Conservation (phyloP, 495 filamentous ascomycete genomes). For the Filosporella fistucella region DNA sequence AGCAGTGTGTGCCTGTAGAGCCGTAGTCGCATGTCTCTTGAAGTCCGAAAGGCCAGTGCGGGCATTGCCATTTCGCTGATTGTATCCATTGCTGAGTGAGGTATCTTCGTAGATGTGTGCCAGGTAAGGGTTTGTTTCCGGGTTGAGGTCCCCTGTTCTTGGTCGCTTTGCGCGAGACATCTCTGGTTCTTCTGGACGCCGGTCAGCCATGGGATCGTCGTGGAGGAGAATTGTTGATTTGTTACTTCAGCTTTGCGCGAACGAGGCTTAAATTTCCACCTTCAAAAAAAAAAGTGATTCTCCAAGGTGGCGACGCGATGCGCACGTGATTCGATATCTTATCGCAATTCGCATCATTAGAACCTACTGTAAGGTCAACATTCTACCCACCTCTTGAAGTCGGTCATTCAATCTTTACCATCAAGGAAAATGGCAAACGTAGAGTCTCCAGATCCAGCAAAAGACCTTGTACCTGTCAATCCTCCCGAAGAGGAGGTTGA, state of each 20-base stretch:
- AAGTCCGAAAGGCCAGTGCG: constrained; percentile 57
- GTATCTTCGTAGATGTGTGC: constrained; percentile 73
- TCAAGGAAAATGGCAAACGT: constrained; percentile 21
- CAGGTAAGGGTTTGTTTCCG: constrained; percentile 71
- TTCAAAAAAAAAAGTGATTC: background rate
- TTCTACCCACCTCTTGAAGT: no score
- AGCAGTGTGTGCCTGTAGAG: constrained; percentile 61
- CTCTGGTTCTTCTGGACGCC: constrained; percentile 31
- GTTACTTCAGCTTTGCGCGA: constrained; percentile 11
- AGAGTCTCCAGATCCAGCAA: constrained; percentile 23
- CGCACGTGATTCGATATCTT: background rate
- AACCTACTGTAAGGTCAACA: background rate
- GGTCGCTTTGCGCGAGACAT: constrained; percentile 37
- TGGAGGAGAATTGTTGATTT: constrained; percentile 14
- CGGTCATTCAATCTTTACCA: no score
- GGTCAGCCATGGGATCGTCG: constrained; percentile 40
- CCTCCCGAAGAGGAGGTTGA: constrained; percentile 20
- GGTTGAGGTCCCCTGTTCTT: constrained; percentile 33
- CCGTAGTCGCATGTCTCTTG: constrained; percentile 76
- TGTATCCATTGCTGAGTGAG: constrained; percentile 23
- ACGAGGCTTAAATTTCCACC: constrained; percentile 13
- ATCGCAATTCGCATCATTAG: no score
- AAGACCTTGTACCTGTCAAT: constrained; percentile 18
- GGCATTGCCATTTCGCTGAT: constrained; percentile 40
- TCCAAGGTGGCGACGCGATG: no score